A percentile compares a stretch with the other conserved stretches of the same genome.
Conservation (phyloP, 495 filamentous ascomycete species). For the Daldinia concentrica region DNA sequence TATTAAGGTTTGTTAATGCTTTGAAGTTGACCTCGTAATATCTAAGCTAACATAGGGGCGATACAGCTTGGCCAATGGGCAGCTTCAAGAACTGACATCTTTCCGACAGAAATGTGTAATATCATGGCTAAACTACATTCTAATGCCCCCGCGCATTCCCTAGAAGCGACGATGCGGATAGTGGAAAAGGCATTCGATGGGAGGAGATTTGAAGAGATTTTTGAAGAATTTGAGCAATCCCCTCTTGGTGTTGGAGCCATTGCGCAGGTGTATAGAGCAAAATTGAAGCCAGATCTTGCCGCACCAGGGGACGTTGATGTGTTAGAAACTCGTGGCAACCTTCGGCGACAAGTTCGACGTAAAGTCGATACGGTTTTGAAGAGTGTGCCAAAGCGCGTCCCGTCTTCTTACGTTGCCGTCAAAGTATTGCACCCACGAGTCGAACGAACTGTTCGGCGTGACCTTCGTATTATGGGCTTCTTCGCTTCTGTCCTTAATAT, state of each 20-base stretch:
- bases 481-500: constrained; percentile 86
- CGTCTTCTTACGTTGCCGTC: constrained; percentile 92
- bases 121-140: constrained; percentile 97
- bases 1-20: constrained; percentile 77
- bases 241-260: constrained; percentile 96
- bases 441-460: constrained; percentile 86
- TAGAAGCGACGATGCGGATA: constrained; percentile 80
- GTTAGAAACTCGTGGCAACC: constrained; percentile 58
- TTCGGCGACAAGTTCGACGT: constrained; percentile 73
- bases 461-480: constrained; percentile 92
- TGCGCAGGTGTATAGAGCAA: constrained; percentile 97
- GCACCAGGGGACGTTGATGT: constrained; percentile 67
- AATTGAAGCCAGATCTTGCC: constrained; percentile 81
- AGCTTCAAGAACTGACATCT: constrained; percentile 95
- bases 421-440: constrained; percentile 96
- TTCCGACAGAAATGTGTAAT: constrained; percentile 90
- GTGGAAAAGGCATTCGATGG: constrained; percentile 84
- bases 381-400: constrained; percentile 81
- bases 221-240: constrained; percentile 92
- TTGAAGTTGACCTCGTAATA: background rate
- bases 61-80: constrained; percentile 97
- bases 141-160: constrained; percentile 88
- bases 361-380: constrained; percentile 90
- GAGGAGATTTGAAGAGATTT: constrained; percentile 85
- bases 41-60: constrained; percentile 36